Evolutionary conservation across 495 filamentous ascomycete species (phyloP).

Genomic region (Apodospora peruviana): DNA sequence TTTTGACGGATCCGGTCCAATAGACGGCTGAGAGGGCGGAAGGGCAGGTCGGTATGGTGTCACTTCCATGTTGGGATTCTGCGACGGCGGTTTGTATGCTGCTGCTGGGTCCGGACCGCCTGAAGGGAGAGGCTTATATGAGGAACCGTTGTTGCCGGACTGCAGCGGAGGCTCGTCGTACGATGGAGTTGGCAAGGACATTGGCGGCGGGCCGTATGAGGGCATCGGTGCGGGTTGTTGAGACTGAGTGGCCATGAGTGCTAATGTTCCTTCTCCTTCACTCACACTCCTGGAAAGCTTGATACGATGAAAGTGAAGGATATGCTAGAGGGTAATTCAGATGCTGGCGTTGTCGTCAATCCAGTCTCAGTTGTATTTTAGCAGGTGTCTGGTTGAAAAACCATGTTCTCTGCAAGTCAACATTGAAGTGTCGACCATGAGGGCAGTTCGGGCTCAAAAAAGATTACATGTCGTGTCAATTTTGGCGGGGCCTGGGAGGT

Average conservation of each 20-base stretch:
- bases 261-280: neutral
- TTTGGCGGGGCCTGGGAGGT: slow-evolving; percentile 1
- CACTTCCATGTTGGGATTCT: neutral
- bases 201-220: slow-evolving; percentile 1
- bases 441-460: neutral
- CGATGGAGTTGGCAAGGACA: neutral
- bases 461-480: neutral
- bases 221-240: neutral
- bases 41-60: neutral
- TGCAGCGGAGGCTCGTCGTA: neutral
- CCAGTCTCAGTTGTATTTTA: neutral
- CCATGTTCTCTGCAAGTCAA: too few species aligned
- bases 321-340: neutral
- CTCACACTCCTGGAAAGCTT: neutral
- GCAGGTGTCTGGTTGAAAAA: too few species aligned
- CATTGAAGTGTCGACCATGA: neutral
- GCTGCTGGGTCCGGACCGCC: neutral
- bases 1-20: neutral
- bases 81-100: neutral
- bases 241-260: neutral
- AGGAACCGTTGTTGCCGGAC: neutral
- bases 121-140: neutral
- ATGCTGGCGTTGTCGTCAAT: neutral
- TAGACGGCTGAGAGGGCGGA: neutral
- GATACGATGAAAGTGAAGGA: neutral